Evolutionary conservation across 352 stramenopile genomes (phyloP).

Genomic region (Globisporangium acanthophoron): DNA sequence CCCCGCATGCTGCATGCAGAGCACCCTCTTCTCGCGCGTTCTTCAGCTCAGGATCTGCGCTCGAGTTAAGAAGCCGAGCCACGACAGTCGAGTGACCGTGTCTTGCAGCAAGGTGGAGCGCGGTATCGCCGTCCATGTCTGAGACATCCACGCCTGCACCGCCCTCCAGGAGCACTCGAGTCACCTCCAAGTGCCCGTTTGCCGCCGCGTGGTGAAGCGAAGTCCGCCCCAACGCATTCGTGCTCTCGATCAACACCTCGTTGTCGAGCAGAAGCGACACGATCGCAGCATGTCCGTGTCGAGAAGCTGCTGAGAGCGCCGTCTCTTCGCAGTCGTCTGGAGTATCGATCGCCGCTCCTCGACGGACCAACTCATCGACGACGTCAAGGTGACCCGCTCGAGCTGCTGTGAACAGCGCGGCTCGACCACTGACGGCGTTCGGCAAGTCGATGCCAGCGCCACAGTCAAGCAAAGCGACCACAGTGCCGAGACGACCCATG

Average conservation of each 20-base stretch:
- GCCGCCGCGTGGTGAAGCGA: neutral
- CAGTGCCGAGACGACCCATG: neutral
- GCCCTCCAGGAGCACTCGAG: neutral
- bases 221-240: neutral
- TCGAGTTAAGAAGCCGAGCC: neutral
- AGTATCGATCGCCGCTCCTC: neutral
- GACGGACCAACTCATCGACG: neutral
- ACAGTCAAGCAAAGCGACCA: neutral
- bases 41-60: neutral
- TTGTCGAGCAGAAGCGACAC: neutral
- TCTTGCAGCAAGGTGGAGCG: neutral
- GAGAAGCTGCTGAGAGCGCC: neutral
- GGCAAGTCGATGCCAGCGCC: neutral
- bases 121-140: neutral
- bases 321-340: neutral
- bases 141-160: neutral
- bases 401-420: neutral
- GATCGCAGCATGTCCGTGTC: neutral
- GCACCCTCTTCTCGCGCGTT: neutral
- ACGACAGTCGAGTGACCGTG: constrained; percentile 1
- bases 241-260: neutral
- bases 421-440: neutral
- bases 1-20: neutral
- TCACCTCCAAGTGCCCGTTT: neutral
- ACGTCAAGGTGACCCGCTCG: neutral